Evolutionary conservation across 1,284 basidiomycete genomes (phyloP).

Genomic region (Puccinia horiana): DNA sequence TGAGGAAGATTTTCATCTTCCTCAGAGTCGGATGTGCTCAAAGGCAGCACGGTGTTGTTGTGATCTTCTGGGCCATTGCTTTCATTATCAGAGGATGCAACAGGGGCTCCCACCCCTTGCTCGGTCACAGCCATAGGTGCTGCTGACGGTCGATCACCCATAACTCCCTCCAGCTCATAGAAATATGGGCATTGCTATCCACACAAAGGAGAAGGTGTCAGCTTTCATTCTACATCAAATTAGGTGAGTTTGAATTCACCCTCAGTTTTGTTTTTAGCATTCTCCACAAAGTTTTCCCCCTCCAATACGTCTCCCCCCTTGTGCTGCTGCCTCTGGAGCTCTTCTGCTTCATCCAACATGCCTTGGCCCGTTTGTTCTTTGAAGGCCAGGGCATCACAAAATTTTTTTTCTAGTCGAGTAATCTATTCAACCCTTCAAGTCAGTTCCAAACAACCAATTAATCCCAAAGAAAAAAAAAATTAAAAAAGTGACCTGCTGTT

Average conservation of each 20-base stretch:
- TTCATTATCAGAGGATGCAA: no score
- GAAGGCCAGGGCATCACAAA: neutral
- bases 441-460: neutral
- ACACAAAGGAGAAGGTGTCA: no score
- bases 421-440: neutral
- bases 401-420: neutral
- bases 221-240: no score
- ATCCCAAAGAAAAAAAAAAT: no score
- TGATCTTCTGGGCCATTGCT: no score
- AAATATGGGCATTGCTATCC: neutral
- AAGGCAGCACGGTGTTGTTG: no score
- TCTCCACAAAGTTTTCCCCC: neutral
- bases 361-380: neutral
- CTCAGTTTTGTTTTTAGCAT: neutral
- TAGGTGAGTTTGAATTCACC: neutral
- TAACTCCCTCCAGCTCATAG: neutral
- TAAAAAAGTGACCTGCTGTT: neutral
- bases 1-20: no score
- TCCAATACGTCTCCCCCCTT: neutral
- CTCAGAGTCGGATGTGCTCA: no score
- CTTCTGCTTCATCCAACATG: neutral
- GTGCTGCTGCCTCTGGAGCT: neutral
- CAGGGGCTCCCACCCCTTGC: neutral
- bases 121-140: neutral
- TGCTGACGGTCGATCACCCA: neutral